Evolutionary conservation across 192 early-diverging fungal species (phyloP), one percentile per base, ranked within the genome.

Genomic region (Oehlia diaphana): DNA sequence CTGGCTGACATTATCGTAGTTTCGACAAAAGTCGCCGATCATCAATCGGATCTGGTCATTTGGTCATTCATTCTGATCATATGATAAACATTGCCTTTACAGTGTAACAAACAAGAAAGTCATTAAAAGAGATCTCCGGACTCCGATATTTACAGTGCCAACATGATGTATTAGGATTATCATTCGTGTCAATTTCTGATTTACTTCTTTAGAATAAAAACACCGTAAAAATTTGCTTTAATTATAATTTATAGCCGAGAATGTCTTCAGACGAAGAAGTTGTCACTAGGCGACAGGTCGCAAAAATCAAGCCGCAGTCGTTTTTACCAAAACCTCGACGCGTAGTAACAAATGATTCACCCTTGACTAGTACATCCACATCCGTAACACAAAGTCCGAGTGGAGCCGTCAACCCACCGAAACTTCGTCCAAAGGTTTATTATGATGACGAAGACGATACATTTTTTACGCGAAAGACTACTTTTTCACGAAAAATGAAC

Each of bases 261-360:
- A 19, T 33, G 31, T 65, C 75, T 62, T 74, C 73, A 7, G 75
- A 76, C 9, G 75, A 76, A 64, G 75, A 76, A 63, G 39, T 76
- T 26, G 23, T 76, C n/a, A 12, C 33, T 31, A 76, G 35, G 33
- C 62, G 75, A 2, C 75, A 76, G 35, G 5, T 14, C 16, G n/a
- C 31, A 39, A 76, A 64, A 42, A 76, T 76, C 63, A 76, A 64
- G 23, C 75, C 75, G 49, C 75, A 63, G 23, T 26, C 33, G 33
- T 23, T 76, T 42, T 19, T 31, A 42, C 19, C 37, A 37, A 63
- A 76, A 42, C 21, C 75, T 35, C 75, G 75, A 76, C 75, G 62
- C 75, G 62, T 44, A 23, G n/a, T 72, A 23, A 26, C 71, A 16
- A 44, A 3, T 16, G 37, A 28, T 37, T 65, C 31, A 44, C 5